Evolutionary conservation across 2,329 filamentous ascomycete genomes (phyloP), one percentile per base, ranked within the genome.

Genomic region (Hymenoscyphus salicellus): DNA sequence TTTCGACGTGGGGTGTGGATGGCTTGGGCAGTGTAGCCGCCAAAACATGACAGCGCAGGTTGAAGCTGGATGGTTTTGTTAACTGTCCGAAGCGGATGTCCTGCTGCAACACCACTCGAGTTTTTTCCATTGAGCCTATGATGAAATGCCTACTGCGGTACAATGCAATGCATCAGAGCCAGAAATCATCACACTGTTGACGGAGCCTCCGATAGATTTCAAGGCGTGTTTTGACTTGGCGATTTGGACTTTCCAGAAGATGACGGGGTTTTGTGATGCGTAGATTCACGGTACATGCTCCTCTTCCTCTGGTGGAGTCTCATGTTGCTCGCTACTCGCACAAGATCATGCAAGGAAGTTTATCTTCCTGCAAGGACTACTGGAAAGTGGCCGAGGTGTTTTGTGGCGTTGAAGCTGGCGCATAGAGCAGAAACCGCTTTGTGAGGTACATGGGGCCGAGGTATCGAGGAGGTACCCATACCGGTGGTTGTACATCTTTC

Each of bases 381-480:
- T 4, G 46, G 7, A 8, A 20, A 46, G 41, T n/a, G 46, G 5
- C 46, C 46, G 46, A 52, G 46, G 46, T 26, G 20, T 52, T 52
- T 52, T 23, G 46, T 52, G 46, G 46, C 46, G 46, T 52, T 26
- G 2, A 3, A 52, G 14, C 10, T 46, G 41, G n/a, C 26, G 2
- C 4, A 5, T 1, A 38, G 36, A 38, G 36, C 36, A 38, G 36
- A 38, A 38, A 17, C 36, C 36, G 36, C 23, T 52, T 52, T 26
- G 7, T 23, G 46, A 23, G 8, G 10, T 14, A 52, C 3, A 23
- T 10, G n/a, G 5, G 23, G 20, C 46, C 46, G 46, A 52, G 46
- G 46, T 52, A 52, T 52, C 46, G 46, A 52, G 46, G 46, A 52
- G 23, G 46, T 52, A 52, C n/a, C 46, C 46, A 52, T 26, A 26